phyloP scores from a whole-genome alignment of 129 eudicot genomes.

The Daucus carota region DH1_v3.0 NC_030382.2:45210501-45211000 shows the following conservation, averaged over 20 bases:
- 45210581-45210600: constrained; percentile 65
- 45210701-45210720: neutral
- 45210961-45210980: constrained; percentile 2
- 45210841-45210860: constrained; percentile 6
- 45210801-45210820: neutral
- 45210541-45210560: constrained; percentile 71
- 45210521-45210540: constrained; percentile 63
- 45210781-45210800: neutral
- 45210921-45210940: neutral
- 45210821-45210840: neutral
- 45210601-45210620: constrained; percentile 42
- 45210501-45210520: constrained; percentile 70
- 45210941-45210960: constrained; percentile 2
- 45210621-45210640: constrained; percentile 35
- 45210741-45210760: neutral
- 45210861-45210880: neutral
- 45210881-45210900: constrained; percentile 7
- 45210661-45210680: constrained; percentile 59
- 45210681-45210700: neutral
- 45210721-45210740: neutral
- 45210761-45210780: neutral
- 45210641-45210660: constrained; percentile 14
- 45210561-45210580: constrained; percentile 57
- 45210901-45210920: neutral
- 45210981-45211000: constrained; percentile 11